phyloP scores from a whole-genome alignment of 2,329 filamentous ascomycete genomes.

The Talaromyces sp. region DNA sequence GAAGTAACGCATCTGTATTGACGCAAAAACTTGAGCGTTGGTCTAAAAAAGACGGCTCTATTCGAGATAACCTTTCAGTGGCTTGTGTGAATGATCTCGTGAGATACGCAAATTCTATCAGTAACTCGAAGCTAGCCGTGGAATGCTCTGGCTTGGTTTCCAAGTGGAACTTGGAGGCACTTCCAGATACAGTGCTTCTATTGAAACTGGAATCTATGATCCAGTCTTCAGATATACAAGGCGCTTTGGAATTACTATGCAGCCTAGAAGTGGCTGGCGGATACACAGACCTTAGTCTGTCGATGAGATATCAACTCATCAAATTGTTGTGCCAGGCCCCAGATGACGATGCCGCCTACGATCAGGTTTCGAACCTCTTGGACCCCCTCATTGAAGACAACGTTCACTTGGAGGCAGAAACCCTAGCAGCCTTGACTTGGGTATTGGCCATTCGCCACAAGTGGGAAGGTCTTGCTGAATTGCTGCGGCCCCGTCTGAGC shows the following conservation, averaged over 20 bases:
- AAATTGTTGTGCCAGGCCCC: constrained; percentile 58
- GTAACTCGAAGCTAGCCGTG: constrained; percentile 68
- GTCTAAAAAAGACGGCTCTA: constrained; percentile 43
- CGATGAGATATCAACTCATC: constrained; percentile 51
- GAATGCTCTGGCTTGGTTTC: constrained; percentile 65
- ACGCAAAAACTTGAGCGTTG: constrained; percentile 68
- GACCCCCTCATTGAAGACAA: constrained; percentile 68
- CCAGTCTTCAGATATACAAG: constrained; percentile 66
- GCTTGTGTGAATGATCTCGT: constrained; percentile 74
- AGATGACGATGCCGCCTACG: constrained; percentile 57
- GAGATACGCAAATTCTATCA: constrained; percentile 63
- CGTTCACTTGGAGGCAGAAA: constrained; percentile 66
- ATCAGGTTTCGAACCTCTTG: constrained; percentile 67
- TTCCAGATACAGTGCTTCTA: constrained; percentile 67
- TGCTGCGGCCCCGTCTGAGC: constrained; percentile 64
- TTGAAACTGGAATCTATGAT: constrained; percentile 69
- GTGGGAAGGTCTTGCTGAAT: constrained; percentile 72
- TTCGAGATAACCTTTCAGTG: constrained; percentile 56
- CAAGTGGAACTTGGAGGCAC: constrained; percentile 61
- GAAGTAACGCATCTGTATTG: constrained; percentile 67
- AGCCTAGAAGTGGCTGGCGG: constrained; percentile 47
- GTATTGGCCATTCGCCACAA: constrained; percentile 73
- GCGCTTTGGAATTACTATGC: constrained; percentile 53
- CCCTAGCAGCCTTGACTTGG: constrained; percentile 67
- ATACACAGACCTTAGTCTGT: constrained; percentile 52